Evolutionary conservation across 768 basidiomycete genomes (phyloP), one percentile per base, ranked within the genome.

Genomic region (Trichaptum fuscoviolaceum): DNA sequence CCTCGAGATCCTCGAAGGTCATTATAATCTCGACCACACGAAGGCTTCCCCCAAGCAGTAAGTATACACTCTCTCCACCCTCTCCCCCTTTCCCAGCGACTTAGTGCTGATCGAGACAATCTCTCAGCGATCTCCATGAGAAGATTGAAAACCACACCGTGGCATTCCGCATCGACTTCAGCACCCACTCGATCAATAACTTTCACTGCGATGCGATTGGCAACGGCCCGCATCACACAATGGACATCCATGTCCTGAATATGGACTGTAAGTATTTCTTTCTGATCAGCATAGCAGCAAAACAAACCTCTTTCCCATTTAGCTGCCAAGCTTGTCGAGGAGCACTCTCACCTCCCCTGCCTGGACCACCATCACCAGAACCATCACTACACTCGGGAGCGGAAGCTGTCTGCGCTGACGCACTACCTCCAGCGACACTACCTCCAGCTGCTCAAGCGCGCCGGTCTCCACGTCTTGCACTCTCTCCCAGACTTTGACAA

Each of bases 401-500:
- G 62, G 42, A 58, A 62, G 57, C 67, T 60, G n/a, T 25, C 58
- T 15, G 68, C 69, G 20, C 62, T 71, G 63, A 23, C 61, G 10
- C 57, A 65, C 63, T 71, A 69, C 58, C 69, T 73, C 57, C 42
- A 52, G 42, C 24, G 15, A 20, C 27, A 67, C 6, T 76, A 76
- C 61, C 71, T 75, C 36, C 57, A 63, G 9, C 65, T 72, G 60
- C 68, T 76, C 17, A 63, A 67, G 18, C 60, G 64, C 20, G 72
- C 73, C 0, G 73, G 73, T 0, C 63, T 67, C 61, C 69, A 76
- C 69, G 67, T 71, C 62, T 65, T 76, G n/a, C 72, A 71, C 64
- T 70, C 71, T 6, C 67, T 76, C 6, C 74, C 75, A 17, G 73
- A 75, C 63, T 75, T 77, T 65, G 73, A 74, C 65, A 71, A 74